A percentile compares a stretch with the other conserved stretches of the same genome.
These are phyloP conservation scores for Salix purpurea DNA, from an alignment of 345 rosid genomes.

Conservation along the genomic window DNA sequence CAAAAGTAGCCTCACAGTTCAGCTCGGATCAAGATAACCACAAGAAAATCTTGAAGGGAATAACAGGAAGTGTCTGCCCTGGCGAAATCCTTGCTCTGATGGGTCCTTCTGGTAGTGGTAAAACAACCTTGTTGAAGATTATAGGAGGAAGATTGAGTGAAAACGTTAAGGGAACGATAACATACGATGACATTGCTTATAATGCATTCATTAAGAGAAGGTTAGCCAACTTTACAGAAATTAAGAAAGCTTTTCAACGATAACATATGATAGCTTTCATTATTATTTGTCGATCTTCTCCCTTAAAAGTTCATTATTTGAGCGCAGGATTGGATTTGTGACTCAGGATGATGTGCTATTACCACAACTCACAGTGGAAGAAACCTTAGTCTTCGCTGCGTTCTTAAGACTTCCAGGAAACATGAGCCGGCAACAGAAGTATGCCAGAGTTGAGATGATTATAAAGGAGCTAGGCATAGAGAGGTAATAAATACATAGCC, in stretches of 20 bases:
- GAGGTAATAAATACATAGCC: slow-evolving; percentile 34
- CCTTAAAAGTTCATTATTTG: not conserved
- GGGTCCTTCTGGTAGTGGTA: slow-evolving; percentile 99
- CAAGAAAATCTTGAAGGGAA: slow-evolving; percentile 79
- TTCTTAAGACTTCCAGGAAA: slow-evolving; percentile 77
- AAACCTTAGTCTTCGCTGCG: slow-evolving; percentile 82
- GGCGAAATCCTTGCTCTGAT: slow-evolving; percentile 88
- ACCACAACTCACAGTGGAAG: slow-evolving; percentile 95
- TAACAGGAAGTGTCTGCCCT: slow-evolving; percentile 85
- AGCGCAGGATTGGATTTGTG: slow-evolving; percentile 83
- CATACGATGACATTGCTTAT: slow-evolving; percentile 76
- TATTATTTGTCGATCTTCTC: not conserved
- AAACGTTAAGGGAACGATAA: slow-evolving; percentile 61
- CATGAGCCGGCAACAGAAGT: slow-evolving; percentile 77
- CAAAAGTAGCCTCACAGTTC: slow-evolving; percentile 56
- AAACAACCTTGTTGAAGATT: slow-evolving; percentile 80
- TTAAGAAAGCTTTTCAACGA: not conserved
- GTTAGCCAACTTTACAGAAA: slow-evolving; percentile 20
- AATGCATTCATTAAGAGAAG: slow-evolving; percentile 74
- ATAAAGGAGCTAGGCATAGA: slow-evolving; percentile 90
- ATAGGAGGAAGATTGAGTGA: slow-evolving; percentile 82
- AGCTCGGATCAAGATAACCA: slow-evolving; percentile 53
- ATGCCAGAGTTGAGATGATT: slow-evolving; percentile 66
- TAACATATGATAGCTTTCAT: too few species aligned
- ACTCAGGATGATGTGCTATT: slow-evolving; percentile 87